phyloP scores from a whole-genome alignment of 2,329 filamentous ascomycete species.

The Calonectria crousiana region DNA sequence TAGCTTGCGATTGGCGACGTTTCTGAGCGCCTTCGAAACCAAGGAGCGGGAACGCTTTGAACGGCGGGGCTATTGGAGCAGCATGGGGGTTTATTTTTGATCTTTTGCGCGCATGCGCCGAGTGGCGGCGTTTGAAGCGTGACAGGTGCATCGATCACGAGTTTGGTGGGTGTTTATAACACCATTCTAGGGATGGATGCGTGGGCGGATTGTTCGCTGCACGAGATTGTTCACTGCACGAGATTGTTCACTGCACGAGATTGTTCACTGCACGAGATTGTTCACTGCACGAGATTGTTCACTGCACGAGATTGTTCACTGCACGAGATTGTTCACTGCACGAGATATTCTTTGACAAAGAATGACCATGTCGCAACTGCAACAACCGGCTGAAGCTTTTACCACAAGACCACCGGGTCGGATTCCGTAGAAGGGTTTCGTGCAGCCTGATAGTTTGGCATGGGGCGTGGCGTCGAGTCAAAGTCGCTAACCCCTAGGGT shows the following conservation, averaged over 20 bases:
- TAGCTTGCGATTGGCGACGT: neutral
- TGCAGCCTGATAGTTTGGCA: neutral
- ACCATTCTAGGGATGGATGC: neutral
- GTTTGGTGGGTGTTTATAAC: neutral
- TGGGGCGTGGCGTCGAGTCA: neutral
- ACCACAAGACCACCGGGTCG: neutral
- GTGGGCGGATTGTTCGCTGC: neutral
- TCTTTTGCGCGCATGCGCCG: neutral
- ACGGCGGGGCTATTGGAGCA: neutral
- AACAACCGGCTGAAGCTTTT: neutral
- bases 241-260: neutral
- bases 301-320: neutral
- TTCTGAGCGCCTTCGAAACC: neutral
- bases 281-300: neutral
- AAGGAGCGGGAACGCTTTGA: neutral
- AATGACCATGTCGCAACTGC: neutral
- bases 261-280: neutral
- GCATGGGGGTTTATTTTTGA: neutral
- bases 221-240: too few species aligned
- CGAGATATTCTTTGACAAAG: neutral
- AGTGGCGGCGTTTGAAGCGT: neutral
- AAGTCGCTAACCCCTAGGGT: neutral
- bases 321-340: too few species aligned
- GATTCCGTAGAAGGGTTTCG: neutral
- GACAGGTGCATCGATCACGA: neutral